phyloP scores from a whole-genome alignment of 495 filamentous ascomycete species.

The Mytilinidion resinicola region DNA sequence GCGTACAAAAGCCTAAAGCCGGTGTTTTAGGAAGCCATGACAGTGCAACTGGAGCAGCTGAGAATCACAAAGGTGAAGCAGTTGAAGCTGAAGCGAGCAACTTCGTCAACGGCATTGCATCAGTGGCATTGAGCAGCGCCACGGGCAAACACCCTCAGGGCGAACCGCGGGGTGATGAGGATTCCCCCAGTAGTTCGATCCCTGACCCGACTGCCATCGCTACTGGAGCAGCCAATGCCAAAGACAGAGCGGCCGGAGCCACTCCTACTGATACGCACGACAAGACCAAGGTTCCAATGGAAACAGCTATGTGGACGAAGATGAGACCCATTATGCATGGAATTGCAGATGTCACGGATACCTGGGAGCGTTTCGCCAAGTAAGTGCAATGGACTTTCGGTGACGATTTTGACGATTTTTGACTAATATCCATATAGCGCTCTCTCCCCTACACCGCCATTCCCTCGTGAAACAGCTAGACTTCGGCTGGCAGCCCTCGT shows the following conservation, averaged over 20 bases:
- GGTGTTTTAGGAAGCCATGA: slow-evolving; percentile 71
- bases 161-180: slow-evolving; percentile 30
- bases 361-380: slow-evolving; percentile 77
- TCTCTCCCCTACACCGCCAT: slow-evolving; percentile 71
- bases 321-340: slow-evolving; percentile 72
- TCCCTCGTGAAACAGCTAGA: slow-evolving; percentile 56
- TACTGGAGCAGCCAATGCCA: slow-evolving; percentile 51
- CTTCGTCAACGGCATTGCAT: slow-evolving; percentile 69
- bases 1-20: slow-evolving; percentile 60
- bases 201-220: slow-evolving; percentile 58
- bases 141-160: slow-evolving; percentile 55
- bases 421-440: slow-evolving; percentile 47
- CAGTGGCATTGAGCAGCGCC: slow-evolving; percentile 67
- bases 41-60: slow-evolving; percentile 72
- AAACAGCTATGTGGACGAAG: slow-evolving; percentile 68
- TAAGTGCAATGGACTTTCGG: slow-evolving; percentile 35
- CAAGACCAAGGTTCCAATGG: slow-evolving; percentile 80
- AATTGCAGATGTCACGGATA: slow-evolving; percentile 66
- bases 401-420: background rate
- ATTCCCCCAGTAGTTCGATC: slow-evolving; percentile 34
- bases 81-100: slow-evolving; percentile 81
- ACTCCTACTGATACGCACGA: slow-evolving; percentile 51
- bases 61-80: slow-evolving; percentile 79
- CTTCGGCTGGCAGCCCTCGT: slow-evolving; percentile 59
- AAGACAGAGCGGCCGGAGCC: slow-evolving; percentile 45